A percentile compares a stretch with the other conserved stretches of the same genome.
Conservation (phyloP, 2,329 filamentous ascomycete genomes). For the Penicillium sp. region DNA sequence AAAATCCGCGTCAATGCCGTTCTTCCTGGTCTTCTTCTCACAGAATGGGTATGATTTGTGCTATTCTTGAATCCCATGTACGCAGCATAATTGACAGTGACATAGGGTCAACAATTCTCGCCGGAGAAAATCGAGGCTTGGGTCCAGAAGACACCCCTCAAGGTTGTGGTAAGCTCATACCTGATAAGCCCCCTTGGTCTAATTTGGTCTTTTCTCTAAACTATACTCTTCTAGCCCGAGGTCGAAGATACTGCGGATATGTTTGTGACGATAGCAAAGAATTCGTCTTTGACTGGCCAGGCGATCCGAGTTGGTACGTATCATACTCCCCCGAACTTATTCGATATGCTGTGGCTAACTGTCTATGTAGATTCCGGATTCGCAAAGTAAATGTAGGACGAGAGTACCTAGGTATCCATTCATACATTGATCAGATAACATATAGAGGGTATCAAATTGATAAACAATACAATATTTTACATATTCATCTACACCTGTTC, state of each 20-base stretch:
- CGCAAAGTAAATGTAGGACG: constrained; percentile 15
- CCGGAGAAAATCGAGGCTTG: constrained; percentile 60
- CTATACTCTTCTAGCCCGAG: constrained; percentile 34
- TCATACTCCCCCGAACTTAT: neutral
- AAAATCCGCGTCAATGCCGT: constrained; percentile 69
- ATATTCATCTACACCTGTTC: constrained; percentile 13
- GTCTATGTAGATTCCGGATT: constrained; percentile 38
- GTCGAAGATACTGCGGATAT: constrained; percentile 49
- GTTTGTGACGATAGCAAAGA: constrained; percentile 47
- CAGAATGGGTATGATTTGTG: constrained; percentile 62
- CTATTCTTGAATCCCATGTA: neutral
- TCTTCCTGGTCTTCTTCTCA: constrained; percentile 66
- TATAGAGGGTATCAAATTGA: constrained; percentile 23
- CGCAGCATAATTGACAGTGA: neutral
- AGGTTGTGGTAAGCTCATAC: constrained; percentile 55
- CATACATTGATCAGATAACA: neutral
- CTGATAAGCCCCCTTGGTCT: neutral
- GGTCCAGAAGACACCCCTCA: constrained; percentile 62
- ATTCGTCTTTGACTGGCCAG: constrained; percentile 52
- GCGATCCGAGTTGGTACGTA: constrained; percentile 46
- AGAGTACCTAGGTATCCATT: neutral
- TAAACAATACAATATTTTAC: constrained; percentile 19
- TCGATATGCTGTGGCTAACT: neutral
- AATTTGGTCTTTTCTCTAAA: constrained; percentile 1
- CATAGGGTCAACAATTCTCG: constrained; percentile 59